phyloP scores from a whole-genome alignment of 176 grass and related monocot species.

The Stipa capillata region DNA sequence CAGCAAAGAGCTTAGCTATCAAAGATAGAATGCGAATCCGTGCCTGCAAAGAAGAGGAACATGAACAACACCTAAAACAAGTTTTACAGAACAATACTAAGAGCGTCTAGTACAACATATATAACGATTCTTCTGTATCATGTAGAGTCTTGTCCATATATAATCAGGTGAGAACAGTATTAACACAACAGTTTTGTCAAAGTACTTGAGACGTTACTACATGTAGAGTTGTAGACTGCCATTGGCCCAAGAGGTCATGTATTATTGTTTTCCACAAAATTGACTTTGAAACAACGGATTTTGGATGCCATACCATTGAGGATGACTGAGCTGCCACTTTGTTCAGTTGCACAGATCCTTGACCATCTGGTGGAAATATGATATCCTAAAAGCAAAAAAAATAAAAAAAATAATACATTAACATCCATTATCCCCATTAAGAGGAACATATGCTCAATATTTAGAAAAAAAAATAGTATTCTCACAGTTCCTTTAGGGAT shows the following conservation, averaged over 20 bases:
- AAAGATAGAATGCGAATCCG: conserved; percentile 71
- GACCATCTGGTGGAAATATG: conserved; percentile 63
- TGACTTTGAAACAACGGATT: not conserved
- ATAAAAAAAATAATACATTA: not conserved
- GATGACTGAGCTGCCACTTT: conserved; percentile 60
- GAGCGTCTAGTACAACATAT: not conserved
- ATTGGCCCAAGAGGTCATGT: not conserved
- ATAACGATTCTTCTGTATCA: not conserved
- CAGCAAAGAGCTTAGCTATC: conserved; percentile 71
- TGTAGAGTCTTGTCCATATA: no score
- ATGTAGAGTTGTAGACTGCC: not conserved
- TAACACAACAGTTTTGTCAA: not conserved
- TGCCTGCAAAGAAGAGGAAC: conserved; percentile 40
- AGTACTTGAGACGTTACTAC: not conserved
- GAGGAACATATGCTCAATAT: not conserved
- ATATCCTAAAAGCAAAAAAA: conserved; percentile 45
- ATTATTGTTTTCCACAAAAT: not conserved
- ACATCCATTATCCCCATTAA: not conserved
- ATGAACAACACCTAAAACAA: conserved; percentile 3
- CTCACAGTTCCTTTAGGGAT: conserved; percentile 74
- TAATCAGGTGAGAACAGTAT: no score
- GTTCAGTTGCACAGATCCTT: conserved; percentile 52
- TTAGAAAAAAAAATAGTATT: not conserved
- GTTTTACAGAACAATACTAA: not conserved
- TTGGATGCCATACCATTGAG: conserved; percentile 41